Evolutionary conservation across 2,329 filamentous ascomycete genomes (phyloP).

Genomic region (Aspergillus texensis): DNA sequence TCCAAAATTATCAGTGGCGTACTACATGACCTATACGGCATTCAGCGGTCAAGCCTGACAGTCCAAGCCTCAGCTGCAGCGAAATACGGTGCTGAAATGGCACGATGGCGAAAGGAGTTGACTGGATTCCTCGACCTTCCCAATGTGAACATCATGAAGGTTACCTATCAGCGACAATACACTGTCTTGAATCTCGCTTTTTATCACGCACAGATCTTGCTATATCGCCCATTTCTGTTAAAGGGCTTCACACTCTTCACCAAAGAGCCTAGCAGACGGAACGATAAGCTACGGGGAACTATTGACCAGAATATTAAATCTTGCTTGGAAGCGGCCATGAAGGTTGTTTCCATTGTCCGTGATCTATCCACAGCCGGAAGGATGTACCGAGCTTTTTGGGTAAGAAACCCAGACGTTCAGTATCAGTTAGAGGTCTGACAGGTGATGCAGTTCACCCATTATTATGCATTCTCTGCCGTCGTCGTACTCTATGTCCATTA

Average conservation of each 20-base stretch:
- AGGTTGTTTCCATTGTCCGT: slow-evolving; percentile 43
- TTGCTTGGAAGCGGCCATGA: slow-evolving; percentile 46
- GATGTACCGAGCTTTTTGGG: slow-evolving; percentile 48
- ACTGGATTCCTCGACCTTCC: slow-evolving; percentile 33
- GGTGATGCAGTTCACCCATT: slow-evolving; percentile 35
- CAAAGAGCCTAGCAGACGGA: slow-evolving; percentile 14
- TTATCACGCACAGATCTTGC: slow-evolving; percentile 37
- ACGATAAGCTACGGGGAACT: slow-evolving; percentile 17
- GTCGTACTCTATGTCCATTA: slow-evolving; percentile 51
- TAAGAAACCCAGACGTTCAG: slow-evolving; percentile 28
- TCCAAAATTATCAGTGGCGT: slow-evolving; percentile 49
- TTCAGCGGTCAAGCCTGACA: slow-evolving; percentile 14
- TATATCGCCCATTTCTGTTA: slow-evolving; percentile 37
- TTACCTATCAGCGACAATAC: slow-evolving; percentile 51
- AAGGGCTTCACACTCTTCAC: slow-evolving; percentile 25
- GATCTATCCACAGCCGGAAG: slow-evolving; percentile 39
- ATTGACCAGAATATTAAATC: slow-evolving; percentile 26
- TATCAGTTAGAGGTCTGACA: slow-evolving; percentile 20
- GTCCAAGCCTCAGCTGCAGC: slow-evolving; percentile 37
- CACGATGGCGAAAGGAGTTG: slow-evolving; percentile 51
- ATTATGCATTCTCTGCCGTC: slow-evolving; percentile 50
- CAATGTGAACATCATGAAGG: slow-evolving; percentile 41
- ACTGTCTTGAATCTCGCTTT: slow-evolving; percentile 41
- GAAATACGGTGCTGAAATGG: slow-evolving; percentile 47
- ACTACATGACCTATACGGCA: slow-evolving; percentile 48